Evolutionary conservation across 345 rosid species (phyloP), one percentile per base, ranked within the genome.

Genomic region (Corymbia maculata): DNA sequence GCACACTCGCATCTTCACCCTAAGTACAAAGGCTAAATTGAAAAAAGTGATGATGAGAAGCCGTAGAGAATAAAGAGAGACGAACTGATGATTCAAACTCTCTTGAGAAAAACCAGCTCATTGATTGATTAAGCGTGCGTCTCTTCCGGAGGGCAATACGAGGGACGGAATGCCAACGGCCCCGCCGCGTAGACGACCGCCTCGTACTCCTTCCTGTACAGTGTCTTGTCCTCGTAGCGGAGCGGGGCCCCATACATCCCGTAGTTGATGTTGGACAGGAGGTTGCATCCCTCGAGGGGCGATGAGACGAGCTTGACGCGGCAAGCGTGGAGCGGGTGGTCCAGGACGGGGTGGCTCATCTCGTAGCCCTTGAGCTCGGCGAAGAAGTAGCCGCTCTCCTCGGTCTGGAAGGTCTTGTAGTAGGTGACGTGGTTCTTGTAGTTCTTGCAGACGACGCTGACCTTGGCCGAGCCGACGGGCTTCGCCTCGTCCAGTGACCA

Each of bases 251-350:
- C 99, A 44, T 95, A 61, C 30, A 94, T 90, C 52, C 97, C 98
- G 49, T 93, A 89, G 93, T 96, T 97, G 89, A 96, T 89, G 88
- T 95, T 95, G 52, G 99, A 92, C 52, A 94, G 92, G 52, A 95
- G 90, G 89, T 91, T 95, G 93, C 99, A 96, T 55, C 93, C 89
- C 87, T 92, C 91, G 36, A 92, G 92, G 36, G 96, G 93, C 30
- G 98, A 97, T 3, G 97, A 95, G 66, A 97, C 95, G 8, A 94
- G 97, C 91, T 94, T 95, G 88, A 93, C 96, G n/a, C 79, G 86
- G 92, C 99, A 97, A 51, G 97, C 87, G 28, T 95, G 99, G 64
- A 96, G 94, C 53, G 98, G 98, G 89, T 97, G 99, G 89, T 97
- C 97, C 89, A 93, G 92, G 85, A 94, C 51, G 45, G 88, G 86